These are phyloP conservation scores for Blastocystis sp. DNA, from an alignment of 352 stramenopile species.

Conservation along the genomic window DNA sequence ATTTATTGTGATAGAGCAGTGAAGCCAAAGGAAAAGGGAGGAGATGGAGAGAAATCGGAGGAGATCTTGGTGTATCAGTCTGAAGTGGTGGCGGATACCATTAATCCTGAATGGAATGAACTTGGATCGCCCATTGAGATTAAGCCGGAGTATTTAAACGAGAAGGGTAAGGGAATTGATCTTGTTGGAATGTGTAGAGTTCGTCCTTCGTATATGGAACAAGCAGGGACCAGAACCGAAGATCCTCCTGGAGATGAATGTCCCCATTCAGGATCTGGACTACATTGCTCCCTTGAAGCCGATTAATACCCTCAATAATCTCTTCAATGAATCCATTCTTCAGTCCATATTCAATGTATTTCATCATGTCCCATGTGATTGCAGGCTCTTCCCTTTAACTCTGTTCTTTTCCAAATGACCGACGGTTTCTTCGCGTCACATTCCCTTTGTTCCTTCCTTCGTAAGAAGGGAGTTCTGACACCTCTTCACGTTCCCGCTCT, in stretches of 20 bases:
- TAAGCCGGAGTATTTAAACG: neutral
- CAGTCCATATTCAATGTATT: slow-evolving; percentile 42
- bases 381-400: slow-evolving; percentile 42
- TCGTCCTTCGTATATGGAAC: slow-evolving; percentile 52
- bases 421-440: slow-evolving; percentile 43
- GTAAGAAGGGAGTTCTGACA: neutral
- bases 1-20: neutral
- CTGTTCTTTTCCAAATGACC: slow-evolving; percentile 31
- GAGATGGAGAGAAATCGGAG: neutral
- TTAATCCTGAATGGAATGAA: slow-evolving; percentile 53
- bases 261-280: slow-evolving; percentile 25
- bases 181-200: neutral
- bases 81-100: neutral
- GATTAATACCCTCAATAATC: neutral
- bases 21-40: neutral
- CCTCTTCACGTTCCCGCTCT: neutral
- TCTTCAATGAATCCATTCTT: neutral
- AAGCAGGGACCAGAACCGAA: neutral
- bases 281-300: slow-evolving; percentile 26
- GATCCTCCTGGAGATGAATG: slow-evolving; percentile 1
- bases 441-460: slow-evolving; percentile 11
- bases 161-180: neutral
- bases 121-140: slow-evolving; percentile 37
- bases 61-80: slow-evolving; percentile 4
- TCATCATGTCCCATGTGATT: neutral